Conservation (phyloP, 2,329 filamentous ascomycete genomes). For the Westerdykella ornata region DNA sequence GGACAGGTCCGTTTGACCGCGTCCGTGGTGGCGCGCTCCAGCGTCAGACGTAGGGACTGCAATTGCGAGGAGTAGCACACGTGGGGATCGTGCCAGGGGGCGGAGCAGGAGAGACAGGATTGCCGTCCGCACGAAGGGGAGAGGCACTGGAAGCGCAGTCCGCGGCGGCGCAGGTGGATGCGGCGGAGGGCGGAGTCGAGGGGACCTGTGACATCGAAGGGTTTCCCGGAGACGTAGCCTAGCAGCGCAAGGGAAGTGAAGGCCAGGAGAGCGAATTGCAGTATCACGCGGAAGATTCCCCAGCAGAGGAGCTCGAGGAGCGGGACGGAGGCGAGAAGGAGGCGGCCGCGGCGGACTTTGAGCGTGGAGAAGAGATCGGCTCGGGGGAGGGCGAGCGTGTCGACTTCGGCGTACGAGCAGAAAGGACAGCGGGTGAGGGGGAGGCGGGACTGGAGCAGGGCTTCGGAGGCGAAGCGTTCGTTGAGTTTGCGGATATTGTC, state of each 20-base stretch:
- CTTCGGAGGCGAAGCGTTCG: conserved; percentile 69
- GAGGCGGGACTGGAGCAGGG: conserved; percentile 63
- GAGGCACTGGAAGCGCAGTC: conserved; percentile 70
- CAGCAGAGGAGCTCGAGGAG: conserved; percentile 29
- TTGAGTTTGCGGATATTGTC: conserved; percentile 72
- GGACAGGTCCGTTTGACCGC: conserved; percentile 94
- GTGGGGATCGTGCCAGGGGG: conserved; percentile 82
- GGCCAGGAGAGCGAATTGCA: conserved; percentile 48
- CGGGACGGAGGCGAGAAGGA: conserved; percentile 23
- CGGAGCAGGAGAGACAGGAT: conserved; percentile 77
- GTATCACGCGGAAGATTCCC: conserved; percentile 44
- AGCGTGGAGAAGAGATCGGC: conserved; percentile 22
- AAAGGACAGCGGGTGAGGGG: conserved; percentile 81
- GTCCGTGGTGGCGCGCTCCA: conserved; percentile 88
- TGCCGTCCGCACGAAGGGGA: conserved; percentile 59
- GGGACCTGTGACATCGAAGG: conserved; percentile 34
- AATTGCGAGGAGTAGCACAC: conserved; percentile 72
- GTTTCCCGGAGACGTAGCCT: conserved; percentile 14
- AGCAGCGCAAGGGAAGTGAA: conserved; percentile 26
- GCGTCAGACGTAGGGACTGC: conserved; percentile 74
- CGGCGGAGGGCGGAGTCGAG: conserved; percentile 57
- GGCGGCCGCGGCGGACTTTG: conserved; percentile 27
- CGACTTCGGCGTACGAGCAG: conserved; percentile 83
- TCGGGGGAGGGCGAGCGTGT: conserved; percentile 42
- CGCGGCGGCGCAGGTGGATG: conserved; percentile 62